Conservation (phyloP, 257 asterid species). For the Galeopsis tetrahit region DNA sequence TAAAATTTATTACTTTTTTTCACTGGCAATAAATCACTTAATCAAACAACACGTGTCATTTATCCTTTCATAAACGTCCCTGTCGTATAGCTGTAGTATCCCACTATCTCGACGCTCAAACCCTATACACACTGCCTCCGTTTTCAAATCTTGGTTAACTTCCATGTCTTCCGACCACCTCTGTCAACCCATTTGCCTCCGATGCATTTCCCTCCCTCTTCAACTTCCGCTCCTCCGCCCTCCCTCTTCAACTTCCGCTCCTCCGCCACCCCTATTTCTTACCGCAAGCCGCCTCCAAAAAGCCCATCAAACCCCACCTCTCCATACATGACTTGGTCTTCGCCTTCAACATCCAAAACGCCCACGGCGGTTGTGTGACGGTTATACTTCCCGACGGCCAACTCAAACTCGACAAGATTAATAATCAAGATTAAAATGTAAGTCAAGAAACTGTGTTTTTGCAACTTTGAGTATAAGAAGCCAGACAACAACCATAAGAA, state of each 20-base stretch:
- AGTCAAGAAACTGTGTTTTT: conserved; percentile 70
- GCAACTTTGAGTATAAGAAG: conserved; percentile 87
- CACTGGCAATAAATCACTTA: no score
- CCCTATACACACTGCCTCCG: no score
- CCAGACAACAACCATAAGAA: conserved; percentile 62
- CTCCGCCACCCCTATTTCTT: conserved; percentile 41
- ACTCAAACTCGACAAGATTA: conserved; percentile 33
- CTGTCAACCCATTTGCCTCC: conserved; percentile 72
- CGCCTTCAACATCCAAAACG: conserved; percentile 51
- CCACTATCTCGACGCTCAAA: no score
- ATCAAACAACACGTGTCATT: no score
- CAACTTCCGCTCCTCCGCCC: no score
- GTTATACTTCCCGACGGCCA: conserved; percentile 41
- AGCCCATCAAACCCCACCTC: conserved; percentile 56
- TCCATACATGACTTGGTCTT: conserved; percentile 47
- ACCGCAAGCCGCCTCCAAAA: conserved; percentile 50
- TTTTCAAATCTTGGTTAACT: no score
- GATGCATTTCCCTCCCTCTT: conserved; percentile 60
- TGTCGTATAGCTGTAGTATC: no score
- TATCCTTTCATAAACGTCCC: no score
- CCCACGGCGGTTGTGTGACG: conserved; percentile 32
- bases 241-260: conserved; percentile 64
- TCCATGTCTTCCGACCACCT: conserved; percentile 79
- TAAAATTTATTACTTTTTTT: no score
- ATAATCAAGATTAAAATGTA: no score